Conservation (phyloP, 306 rosid species). For the Calophaca sinica region DNA sequence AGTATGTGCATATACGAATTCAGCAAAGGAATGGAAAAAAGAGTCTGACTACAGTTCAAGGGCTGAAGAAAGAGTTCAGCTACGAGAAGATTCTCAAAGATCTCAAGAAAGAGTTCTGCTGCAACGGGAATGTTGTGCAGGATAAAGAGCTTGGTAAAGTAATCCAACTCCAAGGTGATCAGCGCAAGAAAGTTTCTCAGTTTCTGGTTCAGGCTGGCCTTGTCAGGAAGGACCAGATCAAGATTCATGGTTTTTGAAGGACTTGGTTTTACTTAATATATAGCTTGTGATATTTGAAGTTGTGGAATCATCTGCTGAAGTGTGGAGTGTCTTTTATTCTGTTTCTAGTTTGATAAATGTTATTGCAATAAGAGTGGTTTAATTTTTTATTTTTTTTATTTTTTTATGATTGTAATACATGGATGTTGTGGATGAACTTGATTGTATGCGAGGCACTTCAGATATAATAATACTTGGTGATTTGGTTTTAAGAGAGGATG, state of each 20-base stretch:
- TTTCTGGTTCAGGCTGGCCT: constrained; percentile 70
- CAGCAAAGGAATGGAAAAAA: constrained; percentile 93
- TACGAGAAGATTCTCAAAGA: constrained; percentile 89
- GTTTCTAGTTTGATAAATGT: background rate
- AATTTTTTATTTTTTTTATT: background rate
- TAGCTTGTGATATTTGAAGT: background rate
- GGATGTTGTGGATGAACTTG: constrained; percentile 18
- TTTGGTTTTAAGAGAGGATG: background rate
- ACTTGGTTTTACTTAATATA: background rate
- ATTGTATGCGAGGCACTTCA: background rate
- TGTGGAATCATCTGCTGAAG: background rate
- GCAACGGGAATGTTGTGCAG: constrained; percentile 96
- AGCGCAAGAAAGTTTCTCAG: constrained; percentile 83
- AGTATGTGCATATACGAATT: constrained; percentile 81
- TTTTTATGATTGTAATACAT: background rate
- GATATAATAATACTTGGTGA: background rate
- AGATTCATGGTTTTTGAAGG: constrained; percentile 83
- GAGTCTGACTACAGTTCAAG: constrained; percentile 89
- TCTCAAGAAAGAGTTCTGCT: constrained; percentile 82
- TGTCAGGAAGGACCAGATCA: constrained; percentile 77
- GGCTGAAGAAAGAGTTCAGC: constrained; percentile 74
- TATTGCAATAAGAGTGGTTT: background rate
- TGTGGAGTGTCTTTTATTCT: background rate
- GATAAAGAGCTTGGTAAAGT: constrained; percentile 87
- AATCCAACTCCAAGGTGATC: constrained; percentile 93